phyloP scores from a whole-genome alignment of 2,329 filamentous ascomycete genomes.

The Lecanicillium sp. region DNA sequence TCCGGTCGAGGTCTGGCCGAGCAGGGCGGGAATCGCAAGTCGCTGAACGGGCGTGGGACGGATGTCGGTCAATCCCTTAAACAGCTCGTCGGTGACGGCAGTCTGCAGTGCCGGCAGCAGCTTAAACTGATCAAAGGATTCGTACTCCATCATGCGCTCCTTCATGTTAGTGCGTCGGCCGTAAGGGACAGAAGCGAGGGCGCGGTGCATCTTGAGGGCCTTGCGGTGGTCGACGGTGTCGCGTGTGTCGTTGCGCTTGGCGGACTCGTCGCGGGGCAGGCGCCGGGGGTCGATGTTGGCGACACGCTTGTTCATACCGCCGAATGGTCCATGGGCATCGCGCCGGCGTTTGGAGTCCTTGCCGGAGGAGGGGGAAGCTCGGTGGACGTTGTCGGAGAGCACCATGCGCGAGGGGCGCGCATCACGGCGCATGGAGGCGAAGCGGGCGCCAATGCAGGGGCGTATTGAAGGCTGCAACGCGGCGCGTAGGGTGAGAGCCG shows the following conservation, averaged over 20 bases:
- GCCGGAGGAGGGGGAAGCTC: conserved; percentile 29
- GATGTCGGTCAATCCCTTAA: conserved; percentile 68
- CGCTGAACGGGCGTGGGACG: conserved; percentile 84
- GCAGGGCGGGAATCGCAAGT: conserved; percentile 76
- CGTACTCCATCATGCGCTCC: conserved; percentile 56
- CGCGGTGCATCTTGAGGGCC: conserved; percentile 89
- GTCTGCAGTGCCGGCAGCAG: conserved; percentile 66
- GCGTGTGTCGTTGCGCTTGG: conserved; percentile 27
- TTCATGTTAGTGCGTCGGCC: conserved; percentile 51
- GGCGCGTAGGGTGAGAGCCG: not conserved
- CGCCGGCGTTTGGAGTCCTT: conserved; percentile 30
- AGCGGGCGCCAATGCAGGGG: not conserved
- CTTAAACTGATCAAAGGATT: conserved; percentile 75
- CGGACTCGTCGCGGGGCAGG: conserved; percentile 17
- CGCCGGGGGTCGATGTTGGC: conserved; percentile 32
- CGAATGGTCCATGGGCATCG: conserved; percentile 43
- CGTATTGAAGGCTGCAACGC: not conserved
- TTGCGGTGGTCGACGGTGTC: conserved; percentile 44
- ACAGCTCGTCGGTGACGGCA: conserved; percentile 65
- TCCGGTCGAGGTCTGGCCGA: conserved; percentile 45
- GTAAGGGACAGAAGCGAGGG: conserved; percentile 72
- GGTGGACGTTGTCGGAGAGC: conserved; percentile 48
- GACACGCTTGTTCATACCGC: conserved; percentile 49
- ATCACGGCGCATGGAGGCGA: conserved; percentile 4
- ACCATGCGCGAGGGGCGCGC: conserved; percentile 45